A percentile compares a stretch with the other conserved stretches of the same genome.
Conservation (phyloP, 257 asterid genomes). For the Nicotiana obtusifolia region DNA sequence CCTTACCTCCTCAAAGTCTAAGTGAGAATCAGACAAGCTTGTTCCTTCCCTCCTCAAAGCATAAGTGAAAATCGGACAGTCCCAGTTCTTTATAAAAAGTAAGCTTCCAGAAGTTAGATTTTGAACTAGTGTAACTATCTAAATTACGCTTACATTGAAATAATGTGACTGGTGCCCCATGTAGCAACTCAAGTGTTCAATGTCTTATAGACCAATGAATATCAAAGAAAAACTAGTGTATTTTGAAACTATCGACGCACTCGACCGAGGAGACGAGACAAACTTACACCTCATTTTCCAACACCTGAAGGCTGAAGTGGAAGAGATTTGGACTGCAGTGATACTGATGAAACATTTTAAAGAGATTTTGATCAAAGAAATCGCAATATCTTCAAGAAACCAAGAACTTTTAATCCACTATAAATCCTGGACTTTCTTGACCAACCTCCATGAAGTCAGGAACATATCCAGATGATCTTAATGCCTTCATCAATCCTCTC, state of each 20-base stretch:
- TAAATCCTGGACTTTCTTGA: conserved; percentile 12
- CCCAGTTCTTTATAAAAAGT: neutral
- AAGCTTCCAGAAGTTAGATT: neutral
- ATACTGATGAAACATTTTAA: neutral
- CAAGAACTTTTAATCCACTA: neutral
- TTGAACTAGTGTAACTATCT: neutral
- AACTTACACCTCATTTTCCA: neutral
- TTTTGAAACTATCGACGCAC: neutral
- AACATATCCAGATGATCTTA: conserved; percentile 25
- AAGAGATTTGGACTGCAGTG: neutral
- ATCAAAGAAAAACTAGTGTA: neutral
- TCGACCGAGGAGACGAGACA: neutral
- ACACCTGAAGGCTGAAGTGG: neutral
- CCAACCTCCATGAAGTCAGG: conserved; percentile 25
- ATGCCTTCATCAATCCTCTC: conserved; percentile 47
- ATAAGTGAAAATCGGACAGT: too few relatives aligned
- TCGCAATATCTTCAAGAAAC: neutral
- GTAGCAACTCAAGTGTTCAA: neutral
- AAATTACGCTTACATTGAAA: neutral
- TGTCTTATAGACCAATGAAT: neutral
- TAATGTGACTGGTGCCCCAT: neutral
- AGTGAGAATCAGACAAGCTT: too few relatives aligned
- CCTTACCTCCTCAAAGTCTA: too few relatives aligned
- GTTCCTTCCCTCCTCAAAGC: too few relatives aligned
- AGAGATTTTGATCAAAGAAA: neutral